phyloP scores from a whole-genome alignment of 1,284 basidiomycete genomes.

The Singerocomus inundabilis region DNA sequence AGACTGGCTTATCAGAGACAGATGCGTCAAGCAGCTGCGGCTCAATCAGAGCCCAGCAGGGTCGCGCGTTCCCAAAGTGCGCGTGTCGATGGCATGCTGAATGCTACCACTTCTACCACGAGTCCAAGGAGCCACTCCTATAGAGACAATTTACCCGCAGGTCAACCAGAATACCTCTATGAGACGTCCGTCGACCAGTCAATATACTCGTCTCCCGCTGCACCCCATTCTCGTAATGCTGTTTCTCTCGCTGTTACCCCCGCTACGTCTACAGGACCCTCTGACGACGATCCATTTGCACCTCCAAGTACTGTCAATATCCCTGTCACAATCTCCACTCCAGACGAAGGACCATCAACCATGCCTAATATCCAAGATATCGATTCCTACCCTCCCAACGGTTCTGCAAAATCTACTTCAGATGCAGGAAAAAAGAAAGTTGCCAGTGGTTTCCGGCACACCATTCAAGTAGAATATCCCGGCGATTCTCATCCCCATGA shows the following conservation, averaged over 20 bases:
- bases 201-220: slow-evolving; percentile 38
- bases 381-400: slow-evolving; percentile 16
- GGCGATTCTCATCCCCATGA: slow-evolving; percentile 33
- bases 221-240: slow-evolving; percentile 39
- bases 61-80: slow-evolving; percentile 46
- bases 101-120: slow-evolving; percentile 24
- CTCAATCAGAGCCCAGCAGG: slow-evolving; percentile 35
- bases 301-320: slow-evolving; percentile 36
- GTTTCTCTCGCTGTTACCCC: slow-evolving; percentile 46
- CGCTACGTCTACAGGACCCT: slow-evolving; percentile 34
- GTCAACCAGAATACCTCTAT: slow-evolving; percentile 51
- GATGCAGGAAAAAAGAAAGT: slow-evolving; percentile 42
- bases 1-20: slow-evolving; percentile 76
- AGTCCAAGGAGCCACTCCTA: slow-evolving; percentile 38
- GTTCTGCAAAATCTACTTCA: slow-evolving; percentile 23
- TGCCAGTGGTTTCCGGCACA: slow-evolving; percentile 61
- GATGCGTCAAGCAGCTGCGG: slow-evolving; percentile 52
- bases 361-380: slow-evolving; percentile 25
- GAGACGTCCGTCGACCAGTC: slow-evolving; percentile 49
- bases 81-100: slow-evolving; percentile 41
- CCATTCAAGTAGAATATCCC: slow-evolving; percentile 90
- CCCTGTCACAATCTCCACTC: slow-evolving; percentile 33
- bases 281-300: slow-evolving; percentile 54
- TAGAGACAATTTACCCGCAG: slow-evolving; percentile 36
- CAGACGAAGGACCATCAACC: slow-evolving; percentile 33